Base-by-base conservation (phyloP, 2,329 filamentous ascomycete genomes). In the Pyricularia sp. region DNA sequence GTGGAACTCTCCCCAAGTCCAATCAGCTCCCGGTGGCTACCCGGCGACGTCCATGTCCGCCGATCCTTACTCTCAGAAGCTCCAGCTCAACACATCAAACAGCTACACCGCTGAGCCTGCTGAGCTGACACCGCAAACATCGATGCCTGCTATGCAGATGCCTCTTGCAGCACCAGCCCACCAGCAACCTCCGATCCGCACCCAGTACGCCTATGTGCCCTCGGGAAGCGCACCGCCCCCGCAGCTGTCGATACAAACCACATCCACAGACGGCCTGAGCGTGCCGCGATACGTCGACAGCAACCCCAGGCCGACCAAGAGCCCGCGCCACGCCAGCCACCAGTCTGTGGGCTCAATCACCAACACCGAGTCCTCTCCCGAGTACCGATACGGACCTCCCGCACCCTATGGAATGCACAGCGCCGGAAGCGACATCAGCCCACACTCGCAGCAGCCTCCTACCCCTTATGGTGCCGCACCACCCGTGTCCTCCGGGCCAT, bases 231-330 rank as follows among this genome's bases (percentile, higher is more conserved):
- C 83, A 4, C 81, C 83, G 1, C 80, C 85, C 5, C 79, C 83
- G 3, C 84, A 85, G 65, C 77, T 86, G 4, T 81, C 85, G 5
- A 76, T 81, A 17, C 75, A 81, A 23, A 77, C 77, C 58, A 82
- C 78, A 64, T 76, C 76, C 1, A 83, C 85, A 68, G 80, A 78
- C 69, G 79, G 79, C 25, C 79, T 87, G 69, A 85, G 79, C 73
- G 82, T 88, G 64, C 85, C 86, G 12, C 81, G 86, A 71, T 88
- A 87, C 73, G 81, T 88, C 65, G 86, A 88, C 74, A 79, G 76
- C 72, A 85, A 83, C 71, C 80, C 83, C 6, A 81, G 86, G 26
- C 84, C 86, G 20, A 77, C 82, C 55, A 88, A 88, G 76, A 86
- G 84, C 72, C 84, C 86, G 0, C 82, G 86, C 2, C 83, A 86